These are phyloP conservation scores for Spinellus fusiger DNA, from an alignment of 192 early-diverging fungal species.

Conservation along the genomic window DNA sequence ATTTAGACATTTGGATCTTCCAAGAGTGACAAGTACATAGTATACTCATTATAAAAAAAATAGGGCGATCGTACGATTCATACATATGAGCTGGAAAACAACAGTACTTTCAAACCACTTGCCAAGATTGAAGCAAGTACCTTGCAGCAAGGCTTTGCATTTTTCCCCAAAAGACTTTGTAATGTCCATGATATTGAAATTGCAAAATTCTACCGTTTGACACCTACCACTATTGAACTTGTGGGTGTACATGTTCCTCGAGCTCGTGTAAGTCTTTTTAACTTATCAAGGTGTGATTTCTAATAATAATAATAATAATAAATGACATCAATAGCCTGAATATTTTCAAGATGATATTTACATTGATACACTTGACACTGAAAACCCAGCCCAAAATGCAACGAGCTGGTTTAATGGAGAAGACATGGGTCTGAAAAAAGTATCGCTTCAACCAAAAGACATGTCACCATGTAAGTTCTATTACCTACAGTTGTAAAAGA, in stretches of 20 bases:
- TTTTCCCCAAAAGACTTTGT: conserved; percentile 61
- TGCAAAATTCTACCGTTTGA: conserved; percentile 61
- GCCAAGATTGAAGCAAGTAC: conserved; percentile 55
- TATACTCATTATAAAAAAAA: neutral
- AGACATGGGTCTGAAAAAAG: neutral
- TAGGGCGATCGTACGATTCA: conserved; percentile 71
- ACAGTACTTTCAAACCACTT: conserved; percentile 29
- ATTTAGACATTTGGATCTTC: neutral
- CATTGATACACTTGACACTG: conserved; percentile 55
- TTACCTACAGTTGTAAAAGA: neutral
- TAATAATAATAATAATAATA: neutral
- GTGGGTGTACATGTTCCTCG: conserved; percentile 75
- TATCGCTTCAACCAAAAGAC: conserved; percentile 25
- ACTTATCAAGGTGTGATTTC: neutral
- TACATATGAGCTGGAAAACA: conserved; percentile 59
- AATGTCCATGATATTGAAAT: conserved; percentile 69
- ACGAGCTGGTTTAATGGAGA: conserved; percentile 53
- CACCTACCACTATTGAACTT: conserved; percentile 58
- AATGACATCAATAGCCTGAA: conserved; percentile 46
- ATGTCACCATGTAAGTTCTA: conserved; percentile 25
- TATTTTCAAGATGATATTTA: conserved; percentile 90
- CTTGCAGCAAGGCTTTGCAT: conserved; percentile 63
- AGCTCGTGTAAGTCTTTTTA: conserved; percentile 37
- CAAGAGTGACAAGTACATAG: no score
- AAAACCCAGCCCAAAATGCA: conserved; percentile 41